Evolutionary conservation across 1,284 basidiomycete genomes (phyloP).

Genomic region (Cutaneotrichosporon cavernicola): DNA sequence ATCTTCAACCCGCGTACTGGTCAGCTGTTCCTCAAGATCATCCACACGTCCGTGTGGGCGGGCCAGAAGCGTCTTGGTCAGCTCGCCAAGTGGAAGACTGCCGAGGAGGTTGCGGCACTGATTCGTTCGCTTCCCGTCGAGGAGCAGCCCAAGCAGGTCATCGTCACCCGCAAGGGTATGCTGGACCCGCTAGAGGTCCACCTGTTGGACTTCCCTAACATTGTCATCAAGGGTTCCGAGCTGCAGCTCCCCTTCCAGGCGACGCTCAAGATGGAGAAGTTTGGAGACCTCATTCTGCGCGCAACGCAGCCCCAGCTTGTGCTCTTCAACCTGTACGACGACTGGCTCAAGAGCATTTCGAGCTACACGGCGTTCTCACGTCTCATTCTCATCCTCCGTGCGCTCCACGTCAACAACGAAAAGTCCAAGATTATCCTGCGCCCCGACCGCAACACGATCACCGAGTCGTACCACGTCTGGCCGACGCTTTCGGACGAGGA

Average conservation of each 20-base stretch:
- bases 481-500: constrained; percentile 91
- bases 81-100: constrained; percentile 95
- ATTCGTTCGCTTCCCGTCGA: constrained; percentile 96
- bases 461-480: constrained; percentile 98
- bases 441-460: constrained; percentile 90
- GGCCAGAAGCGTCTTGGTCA: constrained; percentile 99
- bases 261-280: constrained; percentile 99
- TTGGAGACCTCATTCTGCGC: constrained; percentile 87
- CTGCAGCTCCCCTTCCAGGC: constrained; percentile 98
- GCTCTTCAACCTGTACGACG: constrained; percentile 96
- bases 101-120: constrained; percentile 98
- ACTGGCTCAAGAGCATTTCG: constrained; percentile 98
- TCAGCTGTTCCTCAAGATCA: constrained; percentile 97
- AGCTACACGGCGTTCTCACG: constrained; percentile 99
- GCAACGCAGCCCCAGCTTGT: constrained; percentile 57
- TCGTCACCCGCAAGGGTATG: constrained; percentile 99
- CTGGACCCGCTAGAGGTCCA: constrained; percentile 97
- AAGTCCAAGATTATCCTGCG: constrained; percentile 95
- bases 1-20: constrained; percentile 99
- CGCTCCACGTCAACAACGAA: constrained; percentile 98
- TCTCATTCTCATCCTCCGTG: constrained; percentile 89
- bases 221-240: constrained; percentile 99
- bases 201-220: constrained; percentile 98
- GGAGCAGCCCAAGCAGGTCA: constrained; percentile 99
- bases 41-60: constrained; percentile 99